phyloP scores from a whole-genome alignment of 345 rosid species.

The Sonneratia alba region DNA sequence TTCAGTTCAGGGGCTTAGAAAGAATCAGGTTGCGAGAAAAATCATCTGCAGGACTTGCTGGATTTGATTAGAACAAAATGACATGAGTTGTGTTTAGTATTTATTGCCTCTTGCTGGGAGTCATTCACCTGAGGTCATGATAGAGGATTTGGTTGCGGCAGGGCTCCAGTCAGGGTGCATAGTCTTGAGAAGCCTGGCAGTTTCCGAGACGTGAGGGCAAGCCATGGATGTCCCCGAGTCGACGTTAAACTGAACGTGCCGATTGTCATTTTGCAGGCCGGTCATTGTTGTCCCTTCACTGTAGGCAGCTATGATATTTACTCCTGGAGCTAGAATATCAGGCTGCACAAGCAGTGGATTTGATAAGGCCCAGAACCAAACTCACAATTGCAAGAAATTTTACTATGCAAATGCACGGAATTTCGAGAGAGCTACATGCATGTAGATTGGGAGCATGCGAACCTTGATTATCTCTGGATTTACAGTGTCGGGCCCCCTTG shows the following conservation, averaged over 20 bases:
- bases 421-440: background rate
- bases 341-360: constrained; percentile 26
- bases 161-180: constrained; percentile 28
- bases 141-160: constrained; percentile 20
- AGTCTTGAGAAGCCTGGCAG: constrained; percentile 17
- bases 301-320: constrained; percentile 53
- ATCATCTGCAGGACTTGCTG: no score
- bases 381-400: no score
- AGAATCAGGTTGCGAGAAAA: no score
- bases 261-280: constrained; percentile 22
- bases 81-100: no score
- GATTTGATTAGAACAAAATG: no score
- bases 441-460: background rate
- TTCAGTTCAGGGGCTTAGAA: no score
- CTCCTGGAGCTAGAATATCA: constrained; percentile 80
- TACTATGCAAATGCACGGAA: no score
- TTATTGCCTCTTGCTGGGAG: background rate
- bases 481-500: constrained; percentile 49
- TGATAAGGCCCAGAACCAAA: no score
- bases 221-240: constrained; percentile 30
- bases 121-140: constrained; percentile 13
- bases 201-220: constrained; percentile 31
- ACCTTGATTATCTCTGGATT: constrained; percentile 61
- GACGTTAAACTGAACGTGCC: constrained; percentile 27
- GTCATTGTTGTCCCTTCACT: constrained; percentile 30